A percentile compares a stretch with the other conserved stretches of the same genome.
These are phyloP conservation scores for Paraphaeosphaeria sporulosa DNA, from an alignment of 2,329 filamentous ascomycete genomes.

Conservation along the genomic window DNA sequence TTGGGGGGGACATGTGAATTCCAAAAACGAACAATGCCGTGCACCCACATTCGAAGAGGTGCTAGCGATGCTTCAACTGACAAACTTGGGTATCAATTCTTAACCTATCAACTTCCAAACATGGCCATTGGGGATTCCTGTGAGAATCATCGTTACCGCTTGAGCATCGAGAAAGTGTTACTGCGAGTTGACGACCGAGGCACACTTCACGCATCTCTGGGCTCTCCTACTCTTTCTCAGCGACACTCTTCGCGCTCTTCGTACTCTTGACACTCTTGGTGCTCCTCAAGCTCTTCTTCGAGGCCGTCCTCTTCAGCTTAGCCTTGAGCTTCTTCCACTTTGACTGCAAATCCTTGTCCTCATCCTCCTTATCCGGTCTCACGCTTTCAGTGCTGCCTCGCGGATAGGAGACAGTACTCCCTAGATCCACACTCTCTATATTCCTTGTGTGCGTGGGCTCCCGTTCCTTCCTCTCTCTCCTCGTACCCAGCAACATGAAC, in stretches of 20 bases:
- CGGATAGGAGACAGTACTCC: slow-evolving; percentile 28
- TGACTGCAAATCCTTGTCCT: slow-evolving; percentile 30
- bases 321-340: slow-evolving; percentile 48
- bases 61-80: background rate
- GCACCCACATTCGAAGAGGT: background rate
- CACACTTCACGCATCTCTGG: background rate
- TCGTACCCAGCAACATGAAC: slow-evolving; percentile 39
- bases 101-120: background rate
- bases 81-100: slow-evolving; percentile 8
- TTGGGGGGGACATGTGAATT: background rate
- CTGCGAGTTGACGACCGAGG: background rate
- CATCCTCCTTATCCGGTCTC: slow-evolving; percentile 15
- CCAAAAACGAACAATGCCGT: background rate
- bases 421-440: slow-evolving; percentile 35
- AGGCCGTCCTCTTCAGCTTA: slow-evolving; percentile 41
- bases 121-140: background rate
- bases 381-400: slow-evolving; percentile 28
- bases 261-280: slow-evolving; percentile 40
- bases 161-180: background rate
- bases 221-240: slow-evolving; percentile 22
- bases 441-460: slow-evolving; percentile 21
- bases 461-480: slow-evolving; percentile 20
- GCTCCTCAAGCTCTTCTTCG: slow-evolving; percentile 46
- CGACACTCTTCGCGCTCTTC: slow-evolving; percentile 23
- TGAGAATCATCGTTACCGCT: background rate